Conservation (phyloP, 1,139 yeast species). For the Geotrichum reessii region DNA sequence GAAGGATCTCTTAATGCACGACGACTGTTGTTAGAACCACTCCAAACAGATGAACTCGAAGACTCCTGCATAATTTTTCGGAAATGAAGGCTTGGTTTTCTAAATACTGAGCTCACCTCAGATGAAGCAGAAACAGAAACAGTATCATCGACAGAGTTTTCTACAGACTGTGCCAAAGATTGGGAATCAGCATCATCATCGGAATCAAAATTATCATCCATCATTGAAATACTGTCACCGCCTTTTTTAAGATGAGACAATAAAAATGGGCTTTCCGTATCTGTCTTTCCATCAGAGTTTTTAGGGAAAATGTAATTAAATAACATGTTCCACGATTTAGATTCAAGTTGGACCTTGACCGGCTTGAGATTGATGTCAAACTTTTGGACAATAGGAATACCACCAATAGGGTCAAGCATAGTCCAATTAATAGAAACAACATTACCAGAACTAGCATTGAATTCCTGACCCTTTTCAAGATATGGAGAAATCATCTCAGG, state of each 20-base stretch:
- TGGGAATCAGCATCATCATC: background rate
- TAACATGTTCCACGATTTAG: constrained; percentile 55
- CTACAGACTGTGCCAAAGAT: background rate
- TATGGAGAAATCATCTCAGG: constrained; percentile 68
- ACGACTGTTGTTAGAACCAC: background rate
- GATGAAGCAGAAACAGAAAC: background rate
- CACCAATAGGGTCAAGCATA: constrained; percentile 76
- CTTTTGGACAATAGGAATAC: constrained; percentile 61
- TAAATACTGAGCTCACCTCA: background rate
- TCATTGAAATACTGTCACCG: constrained; percentile 10
- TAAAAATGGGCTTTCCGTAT: constrained; percentile 25
- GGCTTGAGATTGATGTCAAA: constrained; percentile 55
- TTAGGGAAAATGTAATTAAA: constrained; percentile 64
- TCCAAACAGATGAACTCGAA: background rate
- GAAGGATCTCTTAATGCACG: background rate
- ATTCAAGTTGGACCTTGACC: constrained; percentile 65
- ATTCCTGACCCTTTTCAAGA: constrained; percentile 24
- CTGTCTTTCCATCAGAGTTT: constrained; percentile 28
- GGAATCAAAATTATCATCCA: constrained; percentile 2
- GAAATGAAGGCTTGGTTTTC: background rate
- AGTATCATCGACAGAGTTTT: background rate
- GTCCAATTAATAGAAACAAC: constrained; percentile 63
- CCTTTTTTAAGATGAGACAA: constrained; percentile 2
- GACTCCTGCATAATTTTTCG: background rate
- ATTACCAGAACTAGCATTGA: constrained; percentile 25